Percentiles rank a stretch among this genome's conserved stretches.
phyloP scores from a whole-genome alignment of 139 green algal genomes.

The Monoraphidium neglectum region DNA sequence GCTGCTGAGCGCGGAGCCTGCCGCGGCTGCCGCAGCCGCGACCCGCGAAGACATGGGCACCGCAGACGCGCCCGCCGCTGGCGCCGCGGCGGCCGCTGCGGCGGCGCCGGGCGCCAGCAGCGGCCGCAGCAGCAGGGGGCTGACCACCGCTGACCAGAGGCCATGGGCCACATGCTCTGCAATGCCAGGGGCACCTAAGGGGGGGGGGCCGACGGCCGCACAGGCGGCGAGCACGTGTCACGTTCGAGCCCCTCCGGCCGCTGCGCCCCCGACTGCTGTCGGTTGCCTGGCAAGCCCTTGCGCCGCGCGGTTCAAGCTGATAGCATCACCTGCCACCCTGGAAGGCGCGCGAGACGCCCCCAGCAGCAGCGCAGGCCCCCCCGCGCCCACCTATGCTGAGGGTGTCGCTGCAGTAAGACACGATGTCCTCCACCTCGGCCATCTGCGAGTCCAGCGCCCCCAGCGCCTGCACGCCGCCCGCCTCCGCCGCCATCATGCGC shows the following conservation, averaged over 20 bases:
- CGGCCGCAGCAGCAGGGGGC: conserved; percentile 67
- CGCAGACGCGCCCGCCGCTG: conserved; percentile 3
- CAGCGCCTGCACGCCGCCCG: conserved; percentile 30
- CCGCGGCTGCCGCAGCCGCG: background rate
- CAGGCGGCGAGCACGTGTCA: too few species aligned
- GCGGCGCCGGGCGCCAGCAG: conserved; percentile 50
- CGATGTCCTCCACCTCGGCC: conserved; percentile 91
- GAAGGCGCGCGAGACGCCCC: background rate
- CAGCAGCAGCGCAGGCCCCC: background rate
- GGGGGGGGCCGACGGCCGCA: too few species aligned
- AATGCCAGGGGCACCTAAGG: conserved; percentile 32
- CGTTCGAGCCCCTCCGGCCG: too few species aligned
- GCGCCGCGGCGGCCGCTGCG: background rate
- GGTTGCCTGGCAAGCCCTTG: background rate
- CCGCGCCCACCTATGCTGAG: conserved; percentile 61
- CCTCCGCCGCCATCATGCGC: conserved; percentile 38
- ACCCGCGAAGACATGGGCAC: background rate
- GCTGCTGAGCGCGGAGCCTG: background rate
- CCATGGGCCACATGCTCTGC: conserved; percentile 46
- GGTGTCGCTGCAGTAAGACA: conserved; percentile 95
- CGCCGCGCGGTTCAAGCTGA: background rate
- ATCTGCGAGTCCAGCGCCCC: conserved; percentile 77
- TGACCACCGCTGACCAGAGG: conserved; percentile 65
- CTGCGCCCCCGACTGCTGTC: too few species aligned
- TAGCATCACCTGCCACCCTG: background rate